phyloP scores from a whole-genome alignment of 2,329 filamentous ascomycete species.

The Moelleriella libera region DNA sequence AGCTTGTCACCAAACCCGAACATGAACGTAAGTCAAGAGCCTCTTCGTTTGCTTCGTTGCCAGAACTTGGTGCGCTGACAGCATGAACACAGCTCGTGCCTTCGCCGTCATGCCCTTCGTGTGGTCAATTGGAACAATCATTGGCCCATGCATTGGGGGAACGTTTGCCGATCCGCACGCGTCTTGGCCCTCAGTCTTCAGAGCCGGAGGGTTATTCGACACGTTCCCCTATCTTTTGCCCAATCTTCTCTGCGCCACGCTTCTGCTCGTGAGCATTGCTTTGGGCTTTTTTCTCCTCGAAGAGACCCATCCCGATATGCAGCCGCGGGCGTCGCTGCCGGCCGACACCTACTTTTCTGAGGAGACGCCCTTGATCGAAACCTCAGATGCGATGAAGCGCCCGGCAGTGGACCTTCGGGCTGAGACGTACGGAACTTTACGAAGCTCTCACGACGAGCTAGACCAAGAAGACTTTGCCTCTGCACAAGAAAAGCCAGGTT shows the following conservation, averaged over 20 bases:
- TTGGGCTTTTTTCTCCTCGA: slow-evolving; percentile 70
- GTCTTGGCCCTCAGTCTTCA: slow-evolving; percentile 60
- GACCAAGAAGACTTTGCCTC: slow-evolving; percentile 26
- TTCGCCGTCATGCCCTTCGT: slow-evolving; percentile 92
- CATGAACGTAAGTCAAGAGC: slow-evolving; percentile 57
- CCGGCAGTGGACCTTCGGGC: slow-evolving; percentile 58
- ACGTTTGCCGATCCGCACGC: slow-evolving; percentile 67
- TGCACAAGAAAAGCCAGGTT: slow-evolving; percentile 18
- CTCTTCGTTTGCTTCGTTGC: background rate
- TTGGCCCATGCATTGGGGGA: slow-evolving; percentile 80
- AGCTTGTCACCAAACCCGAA: slow-evolving; percentile 69
- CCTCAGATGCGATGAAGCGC: slow-evolving; percentile 59
- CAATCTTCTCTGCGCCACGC: slow-evolving; percentile 66
- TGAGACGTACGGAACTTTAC: slow-evolving; percentile 70
- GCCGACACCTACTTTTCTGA: slow-evolving; percentile 40
- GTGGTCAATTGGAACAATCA: slow-evolving; percentile 80
- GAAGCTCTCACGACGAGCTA: slow-evolving; percentile 29
- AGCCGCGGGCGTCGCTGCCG: slow-evolving; percentile 34
- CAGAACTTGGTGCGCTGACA: slow-evolving; percentile 6
- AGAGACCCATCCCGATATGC: slow-evolving; percentile 80
- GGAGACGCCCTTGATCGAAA: slow-evolving; percentile 62
- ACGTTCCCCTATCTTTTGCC: slow-evolving; percentile 78
- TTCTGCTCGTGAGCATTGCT: slow-evolving; percentile 67
- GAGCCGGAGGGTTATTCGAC: slow-evolving; percentile 54
- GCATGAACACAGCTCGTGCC: slow-evolving; percentile 46